Evolutionary conservation across 192 early-diverging fungal genomes (phyloP), one percentile per base, ranked within the genome.

Genomic region (Entomortierella chlamydospora): DNA sequence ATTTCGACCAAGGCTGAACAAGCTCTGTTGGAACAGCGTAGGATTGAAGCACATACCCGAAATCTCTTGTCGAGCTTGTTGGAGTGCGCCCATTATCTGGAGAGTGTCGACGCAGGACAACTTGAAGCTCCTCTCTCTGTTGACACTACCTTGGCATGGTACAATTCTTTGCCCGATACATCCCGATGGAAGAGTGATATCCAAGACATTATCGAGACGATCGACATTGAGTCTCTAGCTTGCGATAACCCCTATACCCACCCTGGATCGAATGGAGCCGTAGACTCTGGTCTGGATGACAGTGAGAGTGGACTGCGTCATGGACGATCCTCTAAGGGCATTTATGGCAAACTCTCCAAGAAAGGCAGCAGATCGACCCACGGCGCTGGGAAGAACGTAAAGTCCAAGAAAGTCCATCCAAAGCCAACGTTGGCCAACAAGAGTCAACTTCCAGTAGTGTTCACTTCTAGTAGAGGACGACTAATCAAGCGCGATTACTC

Each of bases 151-250:
- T 26, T 79, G 57, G 68, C 61, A 1, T 79, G 76, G 76, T 79
- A 79, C 51, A 79, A 79, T 45, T 39, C 67, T 10, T 26, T 79
- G 31, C 76, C 76, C 2, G 76, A 70, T 31, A 70, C 76, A 0
- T 79, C 76, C 57, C 61, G 76, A 30, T 79, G 76, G 76, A 79
- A 79, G 52, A 61, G 63, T 33, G 59, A 70, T 49, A 70, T 79
- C 28, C 76, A 79, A 57, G 76, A 70, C 29, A 79, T 79, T 41
- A 79, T 79, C 29, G 68, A 79, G 31, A 79, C 76, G 12, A 79
- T 79, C 12, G 76, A 79, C 50, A 61, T 70, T 34, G 63, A 47
- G 20, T 70, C 68, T 12, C 33, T 79, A 29, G 41, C 30, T 15
- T 66, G 57, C 51, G 76, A 79, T 47, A 70, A 79, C 26, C 76